Base-by-base conservation (phyloP, 2,329 filamentous ascomycete species). In the Keithomyces neogunnii region DNA sequence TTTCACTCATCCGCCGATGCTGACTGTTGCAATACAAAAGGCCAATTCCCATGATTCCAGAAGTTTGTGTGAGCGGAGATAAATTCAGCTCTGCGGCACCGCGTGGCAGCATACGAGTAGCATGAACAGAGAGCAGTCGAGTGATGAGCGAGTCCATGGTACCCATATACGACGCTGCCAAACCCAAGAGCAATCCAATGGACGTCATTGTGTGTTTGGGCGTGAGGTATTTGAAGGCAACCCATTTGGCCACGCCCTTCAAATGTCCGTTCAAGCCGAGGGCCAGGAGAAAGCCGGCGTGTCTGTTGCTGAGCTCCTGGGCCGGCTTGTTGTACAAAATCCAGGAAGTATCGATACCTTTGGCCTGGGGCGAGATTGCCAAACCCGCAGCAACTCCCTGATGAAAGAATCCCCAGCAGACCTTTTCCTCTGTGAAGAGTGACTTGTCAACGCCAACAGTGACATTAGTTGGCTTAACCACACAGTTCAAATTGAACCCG, bases 181-280 rank as follows among this genome's bases (percentile, higher is more conserved):
- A 75, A 1, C 93, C 93, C 1, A 99, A 76, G 3, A 99, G 76
- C n/a, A 99, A 75, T 8, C 93, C 93, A 50, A 99, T 92, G 1
- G 93, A 97, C 29, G 93, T 97, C 93, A 99, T 99, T 30, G 91
- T 95, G 67, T 99, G 95, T 63, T 99, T 99, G 1, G 93, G 92
- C 0, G 93, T 99, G n/a, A 99, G 74, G 60, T 99, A 99, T 64
- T 96, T 97, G 78, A 97, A 99, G 7, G 91, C 92, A 43, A 99
- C 86, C 92, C 93, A 99, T 72, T 97, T 97, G 3, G 93, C 93
- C 31, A 99, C 80, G 6, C 84, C 86, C 59, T 89, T 93, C n/a
- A 99, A 74, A 69, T 99, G 95, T 0, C 93, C 95, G 60, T 96
- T 96, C 29, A 99, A 74, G 3, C 93, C 93, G 4, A 99, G 76